Conservation (phyloP, 495 filamentous ascomycete species). For the Aspergillus sclerotioniger region DNA sequence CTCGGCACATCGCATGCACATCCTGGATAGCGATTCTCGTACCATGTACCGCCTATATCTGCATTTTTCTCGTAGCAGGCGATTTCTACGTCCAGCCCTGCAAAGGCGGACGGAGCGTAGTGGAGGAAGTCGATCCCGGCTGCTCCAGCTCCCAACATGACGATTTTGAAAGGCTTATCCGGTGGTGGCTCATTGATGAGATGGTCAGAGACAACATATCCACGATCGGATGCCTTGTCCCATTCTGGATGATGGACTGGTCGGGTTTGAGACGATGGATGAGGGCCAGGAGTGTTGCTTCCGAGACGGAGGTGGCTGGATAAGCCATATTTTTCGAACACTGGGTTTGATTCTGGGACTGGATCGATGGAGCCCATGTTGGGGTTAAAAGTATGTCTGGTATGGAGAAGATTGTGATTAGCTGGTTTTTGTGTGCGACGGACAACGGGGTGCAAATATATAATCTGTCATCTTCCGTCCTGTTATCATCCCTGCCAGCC, state of each 20-base stretch:
- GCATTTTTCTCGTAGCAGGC: conserved; percentile 17
- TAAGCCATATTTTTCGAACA: conserved; percentile 1
- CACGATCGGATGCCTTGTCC: conserved; percentile 9
- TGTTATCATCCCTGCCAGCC: not conserved
- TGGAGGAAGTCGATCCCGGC: conserved; percentile 18
- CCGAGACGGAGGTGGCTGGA: not conserved
- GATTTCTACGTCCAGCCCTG: conserved; percentile 8
- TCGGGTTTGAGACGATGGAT: conserved; percentile 6
- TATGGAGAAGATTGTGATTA: not conserved
- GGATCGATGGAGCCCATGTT: not conserved
- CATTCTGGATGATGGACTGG: conserved; percentile 14
- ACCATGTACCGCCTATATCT: conserved; percentile 37
- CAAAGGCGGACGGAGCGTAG: conserved; percentile 2
- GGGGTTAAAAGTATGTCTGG: not conserved
- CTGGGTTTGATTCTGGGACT: not conserved
- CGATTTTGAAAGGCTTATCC: conserved; percentile 11
- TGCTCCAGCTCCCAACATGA: conserved; percentile 14
- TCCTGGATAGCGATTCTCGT: conserved; percentile 61
- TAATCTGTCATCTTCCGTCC: not conserved
- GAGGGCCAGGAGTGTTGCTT: conserved; percentile 12
- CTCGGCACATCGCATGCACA: conserved; percentile 42
- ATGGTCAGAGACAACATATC: conserved; percentile 5
- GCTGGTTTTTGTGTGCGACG: not conserved
- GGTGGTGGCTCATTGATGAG: conserved; percentile 12
- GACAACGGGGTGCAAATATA: not conserved